Evolutionary conservation across 202 grass and related monocot species (phyloP), one percentile per base, ranked within the genome.

Genomic region (Carex sylvatica): DNA sequence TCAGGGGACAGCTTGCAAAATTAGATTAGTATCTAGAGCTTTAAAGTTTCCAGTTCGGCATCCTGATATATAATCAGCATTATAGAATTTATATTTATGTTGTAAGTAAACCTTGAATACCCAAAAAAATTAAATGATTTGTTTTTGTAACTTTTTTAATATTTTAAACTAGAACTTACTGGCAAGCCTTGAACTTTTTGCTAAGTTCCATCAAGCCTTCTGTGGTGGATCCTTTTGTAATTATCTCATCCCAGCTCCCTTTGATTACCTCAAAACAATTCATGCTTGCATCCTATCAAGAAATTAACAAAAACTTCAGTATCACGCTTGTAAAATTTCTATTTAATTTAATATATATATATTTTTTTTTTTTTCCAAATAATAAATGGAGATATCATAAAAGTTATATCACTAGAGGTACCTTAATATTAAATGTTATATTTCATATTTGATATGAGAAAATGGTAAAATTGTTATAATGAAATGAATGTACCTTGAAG

Each of bases 251-350:
- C 92, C 95, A 98, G 44, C 85, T 91, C 40, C 79, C 86, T 78
- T 98, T 98, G 80, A 98, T 95, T 62, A 95, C 87, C 40, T 61
- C 84, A 86, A 91, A 95, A 85, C 92, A 98, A 42, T 98, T 98
- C 46, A 85, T 19, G 73, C 95, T 98, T 81, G 93, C 95, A 36
- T 89, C 92, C 95, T 98, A 87, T 76, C 84, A 83, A 61, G 38
- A 70, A 46, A 70, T 31, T 33, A 33, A 38, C 36, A 7, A 40
- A 40, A 40, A 40, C 38, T 40, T 40, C 38, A 40, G 6, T 40
- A 40, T 72, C 24, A 71, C 16, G 9, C 68, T 71, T 1, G 19
- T 19, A 47, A 74, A 74, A 31, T 54, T 76, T 76, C 11, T 56
- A 56, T 55, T 56, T 56, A 72, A 76, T n/a, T 44, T 70, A 7